Evolutionary conservation across 2,329 filamentous ascomycete genomes (phyloP), one percentile per base, ranked within the genome.

Genomic region (Aspergillus clavatus): DNA sequence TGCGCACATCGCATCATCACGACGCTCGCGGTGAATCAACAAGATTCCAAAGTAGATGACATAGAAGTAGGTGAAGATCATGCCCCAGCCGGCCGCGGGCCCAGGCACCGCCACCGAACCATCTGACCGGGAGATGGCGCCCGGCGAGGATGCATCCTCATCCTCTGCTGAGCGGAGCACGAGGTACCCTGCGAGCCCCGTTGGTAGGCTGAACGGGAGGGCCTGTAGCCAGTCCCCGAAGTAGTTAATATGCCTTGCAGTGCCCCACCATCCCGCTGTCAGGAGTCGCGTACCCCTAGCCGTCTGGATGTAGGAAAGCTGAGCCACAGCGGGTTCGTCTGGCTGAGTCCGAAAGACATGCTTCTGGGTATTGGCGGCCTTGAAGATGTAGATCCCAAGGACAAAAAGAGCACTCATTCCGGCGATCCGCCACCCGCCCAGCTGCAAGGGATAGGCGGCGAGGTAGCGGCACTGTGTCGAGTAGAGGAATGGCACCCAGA

Each of bases 161-260:
- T 26, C 35, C 21, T 46, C 46, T 4, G 43, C 48, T 8, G 51
- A n/a, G n/a, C n/a, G 33, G 29, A 74, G 66, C 45, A 94, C 81
- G 38, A 83, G 72, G 65, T 91, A 95, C 7, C 89, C 89, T 0
- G 89, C 84, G 43, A 91, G 62, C 1, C 87, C 86, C 0, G 89
- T 95, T 1, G 90, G 89, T 23, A 95, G 75, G 55, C 83, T 87
- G 68, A 90, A 95, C 0, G 88, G 81, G 86, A 87, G 94, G 7
- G 84, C 80, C 79, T 94, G 89, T 53, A 94, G 75, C 89, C 89
- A 95, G 71, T 96, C 89, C 42, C 89, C 89, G 1, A 93, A 71
- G 68, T 96, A 95, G 72, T 95, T 96, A 75, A 95, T 89, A 69
- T 96, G 90, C 33, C 89, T 80, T 1, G 89, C 84, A 14, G 81